Evolutionary conservation across 345 rosid species (phyloP), one percentile per base, ranked within the genome.

Genomic region (Euclidium syriacum): DNA sequence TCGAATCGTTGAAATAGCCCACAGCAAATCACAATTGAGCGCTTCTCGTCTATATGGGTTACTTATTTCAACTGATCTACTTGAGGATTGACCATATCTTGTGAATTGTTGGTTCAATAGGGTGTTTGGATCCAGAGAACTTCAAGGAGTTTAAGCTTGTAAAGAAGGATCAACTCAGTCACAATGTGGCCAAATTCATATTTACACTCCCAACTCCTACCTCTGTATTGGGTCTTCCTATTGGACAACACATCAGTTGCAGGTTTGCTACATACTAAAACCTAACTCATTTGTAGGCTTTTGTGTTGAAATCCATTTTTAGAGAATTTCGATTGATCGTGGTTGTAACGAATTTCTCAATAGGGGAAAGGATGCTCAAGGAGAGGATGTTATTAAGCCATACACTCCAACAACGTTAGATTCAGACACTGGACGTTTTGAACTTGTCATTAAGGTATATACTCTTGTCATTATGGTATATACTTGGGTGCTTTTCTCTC

Each of bases 171-270:
- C 91, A 89, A 75, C 83, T 92, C 53, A 92, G 98, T 81, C 94
- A 88, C 50, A 92, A 89, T 81, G 98, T 92, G 30, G 98, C 98
- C 10, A 89, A 92, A 67, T 92, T 92, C 85, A 63, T 75, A 12
- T 89, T 85, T 75, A 83, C 63, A 44, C 98, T 92, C 51, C 94
- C 94, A 27, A 75, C 83, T 3, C 72, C 94, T 58, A 82, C 90
- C 51, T 80, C 95, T 41, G 89, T 81, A 17, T 78, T 92, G 81
- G 95, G 96, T 62, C 96, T 92, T 65, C 98, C 98, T 7, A 92
- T 92, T 73, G 98, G 98, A 61, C 96, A 92, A 43, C 97, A 92
- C 57, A 84, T 92, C 62, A 89, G 97, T 73, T 92, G 98, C 96
- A 89, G 84, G 98, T 92, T 64, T 49, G 42, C 8, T 56, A n/a